Evolutionary conservation across 257 asterid genomes (phyloP), one percentile per base, ranked within the genome.

Genomic region (Voacanga thouarsii): DNA sequence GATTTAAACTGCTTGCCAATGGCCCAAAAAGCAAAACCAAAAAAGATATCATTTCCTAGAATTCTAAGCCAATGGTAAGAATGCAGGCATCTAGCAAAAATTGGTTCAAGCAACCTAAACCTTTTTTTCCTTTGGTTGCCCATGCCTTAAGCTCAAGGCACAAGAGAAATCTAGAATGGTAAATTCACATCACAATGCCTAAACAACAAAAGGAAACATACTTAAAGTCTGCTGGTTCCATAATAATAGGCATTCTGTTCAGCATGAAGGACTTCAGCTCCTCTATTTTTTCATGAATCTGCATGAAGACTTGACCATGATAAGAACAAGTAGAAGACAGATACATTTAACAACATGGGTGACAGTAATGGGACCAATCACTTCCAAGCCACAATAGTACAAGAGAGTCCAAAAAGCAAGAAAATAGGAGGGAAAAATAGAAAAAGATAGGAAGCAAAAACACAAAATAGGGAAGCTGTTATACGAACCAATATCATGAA

Each of bases 271-370:
- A 85, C 81, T 85, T 90, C 65, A 91, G 88, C 85, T 88, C 97
- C 82, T 78, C 80, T 45, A 94, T 89, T 80, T 91, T 89, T 80
- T 81, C 90, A 75, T 91, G 91, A 78, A 92, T 84, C 97, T 94
- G 86, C 68, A 69, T 59, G 78, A 64, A 78, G 63, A 60, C 60
- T 55, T 73, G 72, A 76, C 11, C 49, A 49, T 23, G 0, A 2
- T 21, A 76, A 69, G 19, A 78, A 39, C 53, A 47, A 9, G 28
- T 69, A 9, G 44, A 77, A 30, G 75, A 80, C 23, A 21, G 56
- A 60, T 41, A 30, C 21, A 56, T 70, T 3, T 43, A 45, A 71
- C 51, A 21, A 50, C 21, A 33, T 68, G 50, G 56, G 66, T 39
- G 41, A 8, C 24, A 75, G 12, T 6, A 57, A 43, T 12, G 14